Evolutionary conservation across 495 filamentous ascomycete species (phyloP).

Genomic region (Echria macrotheca): DNA sequence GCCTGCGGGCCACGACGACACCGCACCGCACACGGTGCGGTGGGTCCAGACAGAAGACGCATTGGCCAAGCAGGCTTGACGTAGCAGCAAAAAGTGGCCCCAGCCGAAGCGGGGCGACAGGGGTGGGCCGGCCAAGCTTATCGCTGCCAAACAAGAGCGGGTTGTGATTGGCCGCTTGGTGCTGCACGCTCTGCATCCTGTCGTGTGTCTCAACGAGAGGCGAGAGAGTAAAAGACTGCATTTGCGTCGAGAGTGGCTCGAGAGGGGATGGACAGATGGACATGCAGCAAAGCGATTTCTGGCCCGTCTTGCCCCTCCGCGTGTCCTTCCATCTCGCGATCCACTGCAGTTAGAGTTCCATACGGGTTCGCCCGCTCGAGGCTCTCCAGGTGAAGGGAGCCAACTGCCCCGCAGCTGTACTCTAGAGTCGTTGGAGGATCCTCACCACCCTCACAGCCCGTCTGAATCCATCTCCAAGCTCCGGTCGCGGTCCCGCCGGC

Average conservation of each 20-base stretch:
- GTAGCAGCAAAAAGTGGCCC: constrained; percentile 23
- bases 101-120: constrained; percentile 4
- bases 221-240: background rate
- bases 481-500: too few species aligned
- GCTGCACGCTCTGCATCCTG: constrained; percentile 3
- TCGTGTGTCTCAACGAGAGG: background rate
- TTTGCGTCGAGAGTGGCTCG: too few species aligned
- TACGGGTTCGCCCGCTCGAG: background rate
- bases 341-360: constrained; percentile 2
- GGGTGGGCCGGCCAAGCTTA: constrained; percentile 17
- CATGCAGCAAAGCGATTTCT: too few species aligned
- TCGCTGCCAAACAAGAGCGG: constrained; percentile 10
- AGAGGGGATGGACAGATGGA: too few species aligned
- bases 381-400: too few species aligned
- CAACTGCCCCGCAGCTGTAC: background rate
- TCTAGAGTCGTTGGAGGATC: background rate
- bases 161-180: constrained; percentile 13
- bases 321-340: background rate
- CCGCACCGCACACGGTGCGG: too few species aligned
- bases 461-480: too few species aligned
- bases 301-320: background rate
- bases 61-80: constrained; percentile 17
- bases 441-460: too few species aligned
- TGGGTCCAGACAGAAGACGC: background rate
- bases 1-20: too few species aligned